Evolutionary conservation across 768 basidiomycete genomes (phyloP).

Genomic region (Cyclocybe aegerita): DNA sequence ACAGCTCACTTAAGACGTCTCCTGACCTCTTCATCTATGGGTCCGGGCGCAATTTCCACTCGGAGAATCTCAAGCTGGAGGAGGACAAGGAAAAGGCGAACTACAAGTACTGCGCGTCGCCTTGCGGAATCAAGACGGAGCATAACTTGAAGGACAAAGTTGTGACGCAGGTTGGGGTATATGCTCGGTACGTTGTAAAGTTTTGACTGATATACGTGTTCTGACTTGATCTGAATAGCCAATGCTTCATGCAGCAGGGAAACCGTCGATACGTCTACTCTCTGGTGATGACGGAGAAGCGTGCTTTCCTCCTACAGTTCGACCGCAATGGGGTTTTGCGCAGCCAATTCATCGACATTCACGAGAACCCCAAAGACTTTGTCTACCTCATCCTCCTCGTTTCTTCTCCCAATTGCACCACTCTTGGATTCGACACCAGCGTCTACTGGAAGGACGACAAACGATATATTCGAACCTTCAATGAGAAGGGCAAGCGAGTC

Average conservation of each 20-base stretch:
- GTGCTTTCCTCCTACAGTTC: slow-evolving; percentile 13
- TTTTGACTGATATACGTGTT: neutral
- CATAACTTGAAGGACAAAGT: neutral
- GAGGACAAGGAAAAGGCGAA: neutral
- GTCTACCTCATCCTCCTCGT: slow-evolving; percentile 18
- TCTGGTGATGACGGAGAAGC: slow-evolving; percentile 10
- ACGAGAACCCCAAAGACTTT: slow-evolving; percentile 12
- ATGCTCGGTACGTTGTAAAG: slow-evolving; percentile 10
- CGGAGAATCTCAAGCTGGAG: neutral
- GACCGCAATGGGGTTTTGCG: slow-evolving; percentile 16
- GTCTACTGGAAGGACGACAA: slow-evolving; percentile 13
- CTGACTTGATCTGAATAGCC: slow-evolving; percentile 1
- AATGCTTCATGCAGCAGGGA: slow-evolving; percentile 19
- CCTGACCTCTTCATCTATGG: slow-evolving; percentile 7
- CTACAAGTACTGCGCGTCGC: neutral
- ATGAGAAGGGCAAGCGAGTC: neutral
- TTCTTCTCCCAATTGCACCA: slow-evolving; percentile 11
- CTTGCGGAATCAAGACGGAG: slow-evolving; percentile 2
- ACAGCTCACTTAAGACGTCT: neutral
- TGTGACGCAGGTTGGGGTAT: slow-evolving; percentile 8
- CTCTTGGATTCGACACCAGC: slow-evolving; percentile 18
- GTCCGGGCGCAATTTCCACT: neutral
- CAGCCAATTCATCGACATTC: slow-evolving; percentile 13
- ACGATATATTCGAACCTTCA: slow-evolving; percentile 4
- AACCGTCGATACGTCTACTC: slow-evolving; percentile 18